A percentile compares a stretch with the other conserved stretches of the same genome.
Conservation (phyloP, 2,329 filamentous ascomycete species). For the Lasiodiplodia gonubiensis region DNA sequence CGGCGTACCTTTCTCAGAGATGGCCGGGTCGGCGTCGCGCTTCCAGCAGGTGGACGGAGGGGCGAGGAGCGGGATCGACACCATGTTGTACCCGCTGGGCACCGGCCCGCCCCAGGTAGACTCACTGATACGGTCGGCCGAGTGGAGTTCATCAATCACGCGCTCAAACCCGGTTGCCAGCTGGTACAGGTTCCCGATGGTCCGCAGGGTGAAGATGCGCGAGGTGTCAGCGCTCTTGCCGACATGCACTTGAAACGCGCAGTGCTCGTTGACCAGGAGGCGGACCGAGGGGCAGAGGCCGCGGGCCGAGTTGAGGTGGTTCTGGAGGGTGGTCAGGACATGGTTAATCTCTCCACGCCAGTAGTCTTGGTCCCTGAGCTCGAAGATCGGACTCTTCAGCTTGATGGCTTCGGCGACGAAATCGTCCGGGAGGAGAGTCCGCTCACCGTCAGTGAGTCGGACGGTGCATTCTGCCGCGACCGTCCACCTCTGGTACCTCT, state of each 20-base stretch:
- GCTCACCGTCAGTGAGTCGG: background rate
- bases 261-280: background rate
- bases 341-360: background rate
- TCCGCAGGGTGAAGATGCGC: constrained; percentile 31
- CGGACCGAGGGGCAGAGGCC: background rate
- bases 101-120: too few species aligned
- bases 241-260: constrained; percentile 42
- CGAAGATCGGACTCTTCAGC: background rate
- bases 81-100: too few species aligned
- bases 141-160: constrained; percentile 37
- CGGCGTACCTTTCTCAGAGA: background rate
- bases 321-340: background rate
- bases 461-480: background rate
- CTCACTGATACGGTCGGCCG: constrained; percentile 28
- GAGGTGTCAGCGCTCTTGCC: constrained; percentile 31
- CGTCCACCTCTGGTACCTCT: background rate
- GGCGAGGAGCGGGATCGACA: background rate
- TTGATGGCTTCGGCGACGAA: background rate
- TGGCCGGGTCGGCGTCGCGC: background rate
- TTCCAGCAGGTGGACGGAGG: background rate
- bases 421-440: background rate
- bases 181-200: constrained; percentile 38
- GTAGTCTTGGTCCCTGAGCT: background rate
- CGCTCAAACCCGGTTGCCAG: constrained; percentile 38
- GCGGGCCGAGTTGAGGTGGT: background rate